These are phyloP conservation scores for Pseudogymnoascus sp. DNA, from an alignment of 2,329 filamentous ascomycete genomes.

Conservation along the genomic window DNA sequence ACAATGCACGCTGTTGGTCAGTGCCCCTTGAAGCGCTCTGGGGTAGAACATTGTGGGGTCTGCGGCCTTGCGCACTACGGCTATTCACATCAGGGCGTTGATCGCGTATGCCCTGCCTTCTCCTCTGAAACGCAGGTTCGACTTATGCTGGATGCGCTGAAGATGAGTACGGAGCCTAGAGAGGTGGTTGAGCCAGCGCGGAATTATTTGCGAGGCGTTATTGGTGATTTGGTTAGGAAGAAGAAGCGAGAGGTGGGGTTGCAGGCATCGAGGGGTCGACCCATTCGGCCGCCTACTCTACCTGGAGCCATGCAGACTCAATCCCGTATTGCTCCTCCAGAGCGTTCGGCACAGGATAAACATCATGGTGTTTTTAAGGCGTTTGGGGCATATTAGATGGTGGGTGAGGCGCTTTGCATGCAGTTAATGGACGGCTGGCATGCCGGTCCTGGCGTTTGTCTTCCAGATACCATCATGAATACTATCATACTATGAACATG, in stretches of 20 bases:
- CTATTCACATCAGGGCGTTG: conserved; percentile 33
- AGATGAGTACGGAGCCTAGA: conserved; percentile 47
- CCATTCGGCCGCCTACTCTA: background rate
- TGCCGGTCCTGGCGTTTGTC: background rate
- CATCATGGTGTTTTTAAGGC: background rate
- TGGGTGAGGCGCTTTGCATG: background rate
- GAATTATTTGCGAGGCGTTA: conserved; percentile 10
- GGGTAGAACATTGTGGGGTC: conserved; percentile 54
- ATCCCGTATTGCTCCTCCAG: background rate
- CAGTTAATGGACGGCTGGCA: background rate
- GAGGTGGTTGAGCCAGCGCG: conserved; percentile 38
- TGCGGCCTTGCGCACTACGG: conserved; percentile 58
- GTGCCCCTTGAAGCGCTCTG: conserved; percentile 52
- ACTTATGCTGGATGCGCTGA: conserved; percentile 56
- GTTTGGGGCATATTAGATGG: conserved; percentile 1
- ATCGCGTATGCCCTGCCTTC: conserved; percentile 48
- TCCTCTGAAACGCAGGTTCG: conserved; percentile 55
- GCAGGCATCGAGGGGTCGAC: background rate
- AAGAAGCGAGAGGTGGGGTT: conserved; percentile 8
- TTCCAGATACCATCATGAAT: background rate
- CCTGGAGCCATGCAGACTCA: background rate
- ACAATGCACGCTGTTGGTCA: conserved; percentile 47
- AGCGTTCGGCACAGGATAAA: background rate
- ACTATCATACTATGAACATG: background rate
- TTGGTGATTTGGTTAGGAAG: conserved; percentile 10